Evolutionary conservation across 2,329 filamentous ascomycete species (phyloP).

Genomic region (Emericellopsis cladophorae): DNA sequence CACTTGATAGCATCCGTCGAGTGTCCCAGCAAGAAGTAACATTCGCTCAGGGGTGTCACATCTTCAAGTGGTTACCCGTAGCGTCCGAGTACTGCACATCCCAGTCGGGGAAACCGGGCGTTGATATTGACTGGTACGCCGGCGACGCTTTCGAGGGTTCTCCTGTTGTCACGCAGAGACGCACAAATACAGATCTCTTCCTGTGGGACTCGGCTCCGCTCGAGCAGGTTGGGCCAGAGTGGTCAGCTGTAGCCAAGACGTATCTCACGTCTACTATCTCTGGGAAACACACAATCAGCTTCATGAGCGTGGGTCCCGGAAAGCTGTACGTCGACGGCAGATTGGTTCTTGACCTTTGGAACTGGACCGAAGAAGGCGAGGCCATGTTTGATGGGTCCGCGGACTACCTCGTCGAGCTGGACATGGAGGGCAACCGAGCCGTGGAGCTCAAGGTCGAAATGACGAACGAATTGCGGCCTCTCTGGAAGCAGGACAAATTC

Average conservation of each 20-base stretch:
- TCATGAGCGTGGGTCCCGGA: slow-evolving; percentile 55
- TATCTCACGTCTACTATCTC: slow-evolving; percentile 43
- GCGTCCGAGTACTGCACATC: slow-evolving; percentile 46
- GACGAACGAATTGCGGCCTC: slow-evolving; percentile 47
- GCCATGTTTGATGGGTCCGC: slow-evolving; percentile 59
- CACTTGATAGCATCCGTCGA: slow-evolving; percentile 44
- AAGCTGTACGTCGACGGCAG: slow-evolving; percentile 46
- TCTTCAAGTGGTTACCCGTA: slow-evolving; percentile 52
- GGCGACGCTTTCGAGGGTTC: slow-evolving; percentile 49
- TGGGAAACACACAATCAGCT: slow-evolving; percentile 53
- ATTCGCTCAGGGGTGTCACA: slow-evolving; percentile 51
- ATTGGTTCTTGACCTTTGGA: slow-evolving; percentile 51
- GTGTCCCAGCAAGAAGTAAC: slow-evolving; percentile 40
- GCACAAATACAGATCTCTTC: slow-evolving; percentile 54
- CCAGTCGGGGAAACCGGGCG: slow-evolving; percentile 43
- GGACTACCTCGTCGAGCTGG: slow-evolving; percentile 48
- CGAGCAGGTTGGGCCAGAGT: slow-evolving; percentile 45
- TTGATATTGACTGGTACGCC: slow-evolving; percentile 51
- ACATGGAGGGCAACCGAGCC: slow-evolving; percentile 44
- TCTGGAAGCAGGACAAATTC: slow-evolving; percentile 44
- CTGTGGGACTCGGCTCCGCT: slow-evolving; percentile 57
- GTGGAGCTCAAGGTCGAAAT: slow-evolving; percentile 48
- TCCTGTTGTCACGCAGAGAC: slow-evolving; percentile 37
- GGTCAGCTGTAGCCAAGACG: slow-evolving; percentile 51
- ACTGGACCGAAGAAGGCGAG: slow-evolving; percentile 57